A percentile compares a stretch with the other conserved stretches of the same genome.
phyloP scores from a whole-genome alignment of 768 basidiomycete species.

The Roridomyces roridus region DNA sequence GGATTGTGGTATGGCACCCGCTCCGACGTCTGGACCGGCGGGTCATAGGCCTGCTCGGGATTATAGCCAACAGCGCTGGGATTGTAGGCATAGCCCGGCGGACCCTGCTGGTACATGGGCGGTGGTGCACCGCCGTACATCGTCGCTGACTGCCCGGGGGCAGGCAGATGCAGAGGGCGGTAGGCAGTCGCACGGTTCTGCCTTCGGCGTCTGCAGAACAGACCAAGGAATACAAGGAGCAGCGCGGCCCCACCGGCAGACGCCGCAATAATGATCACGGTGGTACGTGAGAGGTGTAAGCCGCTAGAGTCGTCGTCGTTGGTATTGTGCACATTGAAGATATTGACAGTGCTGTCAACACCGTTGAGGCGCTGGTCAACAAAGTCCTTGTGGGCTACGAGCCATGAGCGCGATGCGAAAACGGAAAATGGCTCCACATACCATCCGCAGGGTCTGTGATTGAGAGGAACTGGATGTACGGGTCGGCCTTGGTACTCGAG shows the following conservation, averaged over 20 bases:
- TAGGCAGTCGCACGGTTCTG: slow-evolving; percentile 1
- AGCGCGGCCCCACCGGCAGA: slow-evolving; percentile 6
- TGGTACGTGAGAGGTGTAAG: not conserved
- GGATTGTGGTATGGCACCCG: slow-evolving; percentile 26
- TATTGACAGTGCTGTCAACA: slow-evolving; percentile 45
- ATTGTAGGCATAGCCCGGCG: slow-evolving; percentile 8
- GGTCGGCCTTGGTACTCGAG: slow-evolving; percentile 53
- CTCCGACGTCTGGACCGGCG: slow-evolving; percentile 12
- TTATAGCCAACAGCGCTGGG: slow-evolving; percentile 13
- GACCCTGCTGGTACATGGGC: slow-evolving; percentile 15
- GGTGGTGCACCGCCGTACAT: slow-evolving; percentile 7
- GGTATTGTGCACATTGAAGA: not conserved
- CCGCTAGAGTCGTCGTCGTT: not conserved
- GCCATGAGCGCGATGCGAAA: not conserved
- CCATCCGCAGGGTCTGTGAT: slow-evolving; percentile 51
- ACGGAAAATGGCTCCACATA: too few relatives aligned
- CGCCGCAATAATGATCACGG: slow-evolving; percentile 18
- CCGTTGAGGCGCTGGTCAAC: slow-evolving; percentile 65
- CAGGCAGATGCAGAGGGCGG: slow-evolving; percentile 19
- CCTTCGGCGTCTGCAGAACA: slow-evolving; percentile 1
- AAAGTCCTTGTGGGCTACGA: slow-evolving; percentile 70
- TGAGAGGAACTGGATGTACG: slow-evolving; percentile 75
- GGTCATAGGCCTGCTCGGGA: slow-evolving; percentile 25
- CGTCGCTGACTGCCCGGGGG: not conserved
- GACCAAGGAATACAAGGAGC: not conserved